Percentiles rank a stretch among this genome's conserved stretches.
Evolutionary conservation across 331 rosid genomes (phyloP).

Genomic region (Rosa hybrid): DNA sequence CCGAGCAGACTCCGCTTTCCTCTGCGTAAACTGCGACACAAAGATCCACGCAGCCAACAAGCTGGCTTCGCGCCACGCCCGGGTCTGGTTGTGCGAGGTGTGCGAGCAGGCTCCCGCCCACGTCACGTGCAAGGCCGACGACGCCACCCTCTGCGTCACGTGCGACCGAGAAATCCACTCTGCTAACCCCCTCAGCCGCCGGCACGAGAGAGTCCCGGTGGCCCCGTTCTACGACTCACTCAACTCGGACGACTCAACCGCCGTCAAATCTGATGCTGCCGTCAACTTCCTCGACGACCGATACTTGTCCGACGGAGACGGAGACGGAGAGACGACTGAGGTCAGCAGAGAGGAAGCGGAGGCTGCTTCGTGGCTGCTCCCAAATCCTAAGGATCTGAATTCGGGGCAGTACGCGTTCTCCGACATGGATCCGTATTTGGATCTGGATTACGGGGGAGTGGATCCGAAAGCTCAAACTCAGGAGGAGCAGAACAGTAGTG

Average conservation of each 20-base stretch:
- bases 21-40: slow-evolving; percentile 71
- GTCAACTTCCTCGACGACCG: slow-evolving; percentile 52
- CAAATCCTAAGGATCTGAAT: slow-evolving; percentile 66
- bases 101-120: slow-evolving; percentile 94
- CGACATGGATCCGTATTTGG: slow-evolving; percentile 65
- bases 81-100: slow-evolving; percentile 83
- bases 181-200: slow-evolving; percentile 85
- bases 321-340: slow-evolving; percentile 38
- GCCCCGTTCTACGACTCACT: slow-evolving; percentile 54
- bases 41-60: slow-evolving; percentile 89
- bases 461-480: slow-evolving; percentile 60
- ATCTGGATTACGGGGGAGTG: slow-evolving; percentile 64
- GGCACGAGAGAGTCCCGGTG: slow-evolving; percentile 76
- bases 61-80: slow-evolving; percentile 95
- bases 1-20: slow-evolving; percentile 92
- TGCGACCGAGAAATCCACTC: slow-evolving; percentile 92
- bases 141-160: slow-evolving; percentile 75
- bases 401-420: slow-evolving; percentile 49
- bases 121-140: slow-evolving; percentile 94
- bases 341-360: slow-evolving; percentile 86
- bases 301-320: slow-evolving; percentile 52
- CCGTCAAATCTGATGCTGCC: slow-evolving; percentile 15
- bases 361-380: slow-evolving; percentile 92
- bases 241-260: slow-evolving; percentile 15
- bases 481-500: slow-evolving; percentile 66